Evolutionary conservation across 2,329 filamentous ascomycete genomes (phyloP), one percentile per base, ranked within the genome.

Genomic region (Nemania sp.): DNA sequence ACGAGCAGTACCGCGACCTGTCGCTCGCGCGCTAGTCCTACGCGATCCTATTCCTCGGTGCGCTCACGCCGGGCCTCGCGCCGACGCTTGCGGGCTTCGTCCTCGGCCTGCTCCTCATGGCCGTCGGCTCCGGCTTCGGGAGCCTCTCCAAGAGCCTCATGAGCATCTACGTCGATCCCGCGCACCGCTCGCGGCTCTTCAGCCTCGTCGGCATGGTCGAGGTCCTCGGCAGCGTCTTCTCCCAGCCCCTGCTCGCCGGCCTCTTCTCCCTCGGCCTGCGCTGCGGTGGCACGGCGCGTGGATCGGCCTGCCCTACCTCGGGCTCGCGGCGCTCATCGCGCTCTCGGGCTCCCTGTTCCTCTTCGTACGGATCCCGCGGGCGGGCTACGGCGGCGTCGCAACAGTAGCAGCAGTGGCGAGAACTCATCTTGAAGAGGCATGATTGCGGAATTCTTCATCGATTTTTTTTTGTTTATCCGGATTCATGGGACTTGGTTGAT

Each of bases 301-400:
- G 72, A 70, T 73, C 13, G 72, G 72, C 1, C 64, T 74, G 20
- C 72, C 72, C 5, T 74, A 73, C 59, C 67, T 65, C 47, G 71
- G 67, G 1, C 13, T 74, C 7, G 62, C 69, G 1, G 53, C 61
- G 11, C 55, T 73, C 2, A 53, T 68, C 13, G 59, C 61, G 13
- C n/a, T 61, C 13, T 55, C 62, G 10, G 58, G 53, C n/a, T 56
- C 53, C 9, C 39, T 71, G 18, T 53, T 70, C 6, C 39, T 65
- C 25, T 68, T 70, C 18, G 69, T 72, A 12, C 65, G 62, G 55
- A 60, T 71, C 46, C 68, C 68, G 5, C 62, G 63, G 37, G 51
- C 18, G 25, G 15, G 15, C 25, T 29, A 29, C 25, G 13, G 4
- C 11, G n/a, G n/a, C n/a, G n/a, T n/a, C n/a, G n/a, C n/a, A n/a